A percentile compares a stretch with the other conserved stretches of the same genome.
Conservation (phyloP, 768 basidiomycete species). For the Thelephora ganbajun region DNA sequence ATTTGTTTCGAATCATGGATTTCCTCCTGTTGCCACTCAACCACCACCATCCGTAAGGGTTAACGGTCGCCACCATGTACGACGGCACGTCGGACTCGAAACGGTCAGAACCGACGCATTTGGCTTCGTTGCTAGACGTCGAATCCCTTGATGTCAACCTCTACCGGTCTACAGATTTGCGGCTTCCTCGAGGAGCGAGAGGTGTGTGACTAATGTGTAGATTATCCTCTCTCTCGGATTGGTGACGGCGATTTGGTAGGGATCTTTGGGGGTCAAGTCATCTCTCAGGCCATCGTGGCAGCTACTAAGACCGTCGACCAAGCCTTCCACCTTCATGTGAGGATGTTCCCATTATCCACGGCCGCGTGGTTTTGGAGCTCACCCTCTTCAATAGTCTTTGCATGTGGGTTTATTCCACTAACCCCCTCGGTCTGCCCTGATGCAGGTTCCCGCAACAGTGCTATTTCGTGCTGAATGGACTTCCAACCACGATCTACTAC, state of each 20-base stretch:
- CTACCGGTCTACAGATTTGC: constrained; percentile 65
- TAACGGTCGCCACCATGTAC: too few species aligned
- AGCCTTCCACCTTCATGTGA: constrained; percentile 56
- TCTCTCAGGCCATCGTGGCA: constrained; percentile 73
- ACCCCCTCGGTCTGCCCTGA: too few species aligned
- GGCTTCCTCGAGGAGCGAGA: constrained; percentile 42
- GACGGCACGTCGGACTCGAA: constrained; percentile 8
- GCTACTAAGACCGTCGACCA: constrained; percentile 65
- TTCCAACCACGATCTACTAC: constrained; percentile 65
- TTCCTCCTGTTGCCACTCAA: too few species aligned
- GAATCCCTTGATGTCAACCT: constrained; percentile 67
- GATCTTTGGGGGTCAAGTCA: constrained; percentile 82
- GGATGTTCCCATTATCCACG: constrained; percentile 14
- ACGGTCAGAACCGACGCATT: constrained; percentile 51
- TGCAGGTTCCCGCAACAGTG: constrained; percentile 31
- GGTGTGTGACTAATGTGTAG: constrained; percentile 11
- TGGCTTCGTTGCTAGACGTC: constrained; percentile 63
- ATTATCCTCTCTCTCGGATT: too few species aligned
- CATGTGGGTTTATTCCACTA: constrained; percentile 35
- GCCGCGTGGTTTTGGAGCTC: constrained; percentile 5
- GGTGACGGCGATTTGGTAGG: constrained; percentile 12
- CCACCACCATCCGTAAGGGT: too few species aligned
- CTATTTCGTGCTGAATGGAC: constrained; percentile 70
- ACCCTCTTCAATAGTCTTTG: constrained; percentile 31
- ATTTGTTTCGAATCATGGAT: too few species aligned